Evolutionary conservation across 2,329 filamentous ascomycete genomes (phyloP), one percentile per base, ranked within the genome.

Genomic region (Xylariaceae sp.): DNA sequence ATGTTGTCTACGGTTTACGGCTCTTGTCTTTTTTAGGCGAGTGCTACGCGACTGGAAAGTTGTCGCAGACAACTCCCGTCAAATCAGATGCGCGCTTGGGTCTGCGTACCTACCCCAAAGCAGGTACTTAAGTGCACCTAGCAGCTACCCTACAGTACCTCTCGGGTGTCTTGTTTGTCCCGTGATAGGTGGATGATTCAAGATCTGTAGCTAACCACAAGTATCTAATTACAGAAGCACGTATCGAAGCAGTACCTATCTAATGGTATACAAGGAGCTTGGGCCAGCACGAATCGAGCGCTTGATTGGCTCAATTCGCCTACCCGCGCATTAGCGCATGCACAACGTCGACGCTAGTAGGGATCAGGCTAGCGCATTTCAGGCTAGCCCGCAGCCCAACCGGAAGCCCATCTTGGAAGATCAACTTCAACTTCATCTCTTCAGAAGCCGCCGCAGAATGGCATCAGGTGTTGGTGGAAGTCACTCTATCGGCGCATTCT

Each of bases 1-100:
- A 58, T 51, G 58, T 55, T 39, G 53, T 41, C 54, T 34, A 23
- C 47, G 6, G 37, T 30, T 30, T 30, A 30, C 23, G 23, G 23
- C 51, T 59, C 54, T 55, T 51, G 62, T 61, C 57, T 64, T 60
- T 60, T 62, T 64, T 60, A 55, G 62, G 61, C 59, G 57, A 55
- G 56, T 61, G 61, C 57, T 60, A 64, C 63, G 63, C 63, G 63
- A 65, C 59, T 30, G 5, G 41, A 45, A 45, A 45, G 57, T 53
- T 34, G 53, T 61, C 56, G 56, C 62, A 60, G n/a, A 53, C 53
- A 45, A 30, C 4, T 30, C 23, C 23, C 23, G 13, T 45, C 49
- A 35, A 61, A 59, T 60, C 54, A 48, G 59, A 53, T 60, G 59
- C 63, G 63, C 63, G 63, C 61, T 63, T 61, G 49, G 30, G 34